Evolutionary conservation across 1,284 basidiomycete genomes (phyloP), one percentile per base, ranked within the genome.

Genomic region (Ganoderma boninense): DNA sequence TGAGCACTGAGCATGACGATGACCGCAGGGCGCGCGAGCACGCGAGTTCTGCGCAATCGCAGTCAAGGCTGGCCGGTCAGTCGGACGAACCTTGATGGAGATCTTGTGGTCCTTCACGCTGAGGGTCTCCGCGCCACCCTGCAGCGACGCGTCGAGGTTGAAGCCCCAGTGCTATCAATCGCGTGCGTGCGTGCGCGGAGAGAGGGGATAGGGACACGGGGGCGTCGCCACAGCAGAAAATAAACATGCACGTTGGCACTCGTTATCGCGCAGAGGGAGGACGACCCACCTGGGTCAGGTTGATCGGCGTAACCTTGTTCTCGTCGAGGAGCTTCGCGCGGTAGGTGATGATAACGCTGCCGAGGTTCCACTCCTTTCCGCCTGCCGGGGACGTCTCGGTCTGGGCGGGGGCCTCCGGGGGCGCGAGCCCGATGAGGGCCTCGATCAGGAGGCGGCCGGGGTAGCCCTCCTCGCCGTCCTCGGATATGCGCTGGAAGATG

Each of bases 141-240:
- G 78, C 44, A 91, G 80, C 72, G 90, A 92, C 1, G 90, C 91
- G 60, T 92, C 89, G 14, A 94, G 86, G 76, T 94, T 93, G 84
- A 93, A 94, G 42, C 92, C 92, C 92, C 92, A 93, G 77, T 93
- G 92, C 90, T 93, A 54, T 32, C 52, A 40, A 5, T 26, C 62
- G 62, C 67, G 49, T 38, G 2, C 6, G 32, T 35, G 57, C n/a
- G n/a, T n/a, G n/a, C n/a, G n/a, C n/a, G n/a, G n/a, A n/a, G 20
- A 60, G 18, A 6, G 35, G 20, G 20, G 35, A 40, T 60, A 59
- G 46, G 40, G 63, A 26, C 26, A 59, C 40, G 26, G 29, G 29
- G n/a, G n/a, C n/a, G n/a, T n/a, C n/a, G n/a, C n/a, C n/a, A n/a
- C 4, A 2, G 14, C 35, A 59, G 35, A 61, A 23, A 56, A 10